Evolutionary conservation across 2,329 filamentous ascomycete genomes (phyloP).

Genomic region (Colletotrichum sp.): DNA sequence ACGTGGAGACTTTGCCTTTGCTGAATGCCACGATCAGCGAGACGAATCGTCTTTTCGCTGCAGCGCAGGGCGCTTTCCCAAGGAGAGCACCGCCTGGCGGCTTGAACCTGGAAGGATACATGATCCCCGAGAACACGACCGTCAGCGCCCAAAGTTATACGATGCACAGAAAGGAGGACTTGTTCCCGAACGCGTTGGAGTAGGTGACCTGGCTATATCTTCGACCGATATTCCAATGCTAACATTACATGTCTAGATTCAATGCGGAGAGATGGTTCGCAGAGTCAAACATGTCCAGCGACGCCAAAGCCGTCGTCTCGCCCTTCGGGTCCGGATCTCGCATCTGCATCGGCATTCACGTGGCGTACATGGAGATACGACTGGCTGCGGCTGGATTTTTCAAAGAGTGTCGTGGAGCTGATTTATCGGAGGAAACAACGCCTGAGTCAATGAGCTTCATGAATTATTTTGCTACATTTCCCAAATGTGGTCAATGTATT

Average conservation of each 20-base stretch:
- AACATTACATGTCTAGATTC: neutral
- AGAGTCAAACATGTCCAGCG: slow-evolving; percentile 25
- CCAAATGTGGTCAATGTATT: neutral
- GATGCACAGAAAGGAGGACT: slow-evolving; percentile 45
- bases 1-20: slow-evolving; percentile 40
- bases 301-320: slow-evolving; percentile 53
- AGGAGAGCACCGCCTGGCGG: slow-evolving; percentile 44
- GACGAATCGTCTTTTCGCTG: slow-evolving; percentile 46
- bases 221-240: neutral
- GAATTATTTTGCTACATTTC: neutral
- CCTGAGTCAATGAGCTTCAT: neutral
- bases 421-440: slow-evolving; percentile 10
- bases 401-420: slow-evolving; percentile 43
- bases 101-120: slow-evolving; percentile 39
- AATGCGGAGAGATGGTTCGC: neutral
- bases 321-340: slow-evolving; percentile 57
- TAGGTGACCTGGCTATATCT: neutral
- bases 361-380: slow-evolving; percentile 61
- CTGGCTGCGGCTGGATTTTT: slow-evolving; percentile 58
- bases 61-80: slow-evolving; percentile 43
- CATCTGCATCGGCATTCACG: slow-evolving; percentile 61
- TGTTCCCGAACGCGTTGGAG: slow-evolving; percentile 45
- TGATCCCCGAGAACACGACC: slow-evolving; percentile 41
- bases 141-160: slow-evolving; percentile 50
- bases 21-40: slow-evolving; percentile 50